These are phyloP conservation scores for Pisolithus marmoratus DNA, from an alignment of 768 basidiomycete genomes.

Conservation along the genomic window DNA sequence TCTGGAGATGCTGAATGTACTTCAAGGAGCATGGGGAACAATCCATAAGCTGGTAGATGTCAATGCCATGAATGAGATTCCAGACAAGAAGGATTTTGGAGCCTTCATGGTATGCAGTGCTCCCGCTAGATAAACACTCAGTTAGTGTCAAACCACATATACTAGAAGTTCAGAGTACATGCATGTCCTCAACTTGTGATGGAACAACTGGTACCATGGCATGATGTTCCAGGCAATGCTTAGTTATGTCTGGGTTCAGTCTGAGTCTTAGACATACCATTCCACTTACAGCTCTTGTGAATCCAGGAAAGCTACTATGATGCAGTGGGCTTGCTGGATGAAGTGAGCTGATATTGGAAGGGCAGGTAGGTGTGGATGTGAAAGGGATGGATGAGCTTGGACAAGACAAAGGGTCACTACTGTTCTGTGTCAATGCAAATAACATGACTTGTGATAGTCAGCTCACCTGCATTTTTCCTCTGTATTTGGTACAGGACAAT, in stretches of 20 bases:
- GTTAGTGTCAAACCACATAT: no score
- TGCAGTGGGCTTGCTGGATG: no score
- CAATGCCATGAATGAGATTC: not conserved
- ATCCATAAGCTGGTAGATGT: not conserved
- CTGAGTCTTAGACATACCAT: no score
- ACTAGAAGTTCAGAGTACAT: not conserved
- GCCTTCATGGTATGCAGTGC: not conserved
- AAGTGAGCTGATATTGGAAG: no score
- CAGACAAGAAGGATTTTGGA: not conserved
- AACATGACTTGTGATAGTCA: not conserved
- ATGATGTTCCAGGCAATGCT: conserved; percentile 4
- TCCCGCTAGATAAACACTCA: not conserved
- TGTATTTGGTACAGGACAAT: not conserved
- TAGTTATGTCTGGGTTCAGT: no score
- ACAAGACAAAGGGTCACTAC: not conserved
- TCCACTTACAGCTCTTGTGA: not conserved
- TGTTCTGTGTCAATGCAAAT: no score
- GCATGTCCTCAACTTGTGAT: not conserved
- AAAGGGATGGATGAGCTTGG: no score
- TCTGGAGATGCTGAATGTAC: not conserved
- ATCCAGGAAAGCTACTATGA: not conserved
- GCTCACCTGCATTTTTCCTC: not conserved
- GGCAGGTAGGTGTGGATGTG: no score
- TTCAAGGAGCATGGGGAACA: not conserved
- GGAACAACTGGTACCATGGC: not conserved